phyloP scores from a whole-genome alignment of 106 monocot genomes.

The Dendrobium chrysotoxum region DNA sequence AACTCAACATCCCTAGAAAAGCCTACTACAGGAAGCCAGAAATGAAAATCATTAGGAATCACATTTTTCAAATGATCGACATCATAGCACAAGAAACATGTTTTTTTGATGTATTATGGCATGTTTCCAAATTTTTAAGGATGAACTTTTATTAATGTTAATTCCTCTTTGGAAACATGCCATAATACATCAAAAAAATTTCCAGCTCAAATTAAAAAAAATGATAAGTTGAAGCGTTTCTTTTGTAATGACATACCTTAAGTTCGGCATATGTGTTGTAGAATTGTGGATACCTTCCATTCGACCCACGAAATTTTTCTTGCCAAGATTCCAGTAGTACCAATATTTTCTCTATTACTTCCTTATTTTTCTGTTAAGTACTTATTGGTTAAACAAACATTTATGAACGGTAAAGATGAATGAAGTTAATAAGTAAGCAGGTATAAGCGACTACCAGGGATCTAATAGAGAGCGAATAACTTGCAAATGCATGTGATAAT shows the following conservation, averaged over 20 bases:
- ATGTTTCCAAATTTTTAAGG: no score
- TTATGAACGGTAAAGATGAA: not conserved
- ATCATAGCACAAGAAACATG: not conserved
- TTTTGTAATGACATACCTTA: slow-evolving; percentile 28
- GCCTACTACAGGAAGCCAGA: no score
- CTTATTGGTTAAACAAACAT: not conserved
- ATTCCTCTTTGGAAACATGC: not conserved
- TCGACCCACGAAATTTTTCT: slow-evolving; percentile 78
- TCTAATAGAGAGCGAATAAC: not conserved
- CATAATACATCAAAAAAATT: not conserved
- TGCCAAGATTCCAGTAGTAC: slow-evolving; percentile 75
- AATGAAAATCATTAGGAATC: no score
- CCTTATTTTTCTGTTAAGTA: slow-evolving; percentile 45
- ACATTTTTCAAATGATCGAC: no score
- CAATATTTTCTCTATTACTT: slow-evolving; percentile 64
- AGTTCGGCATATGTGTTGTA: slow-evolving; percentile 58
- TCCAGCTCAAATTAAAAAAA: not conserved
- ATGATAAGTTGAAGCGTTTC: not conserved
- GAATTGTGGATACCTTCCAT: slow-evolving; percentile 69
- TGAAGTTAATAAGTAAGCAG: not conserved
- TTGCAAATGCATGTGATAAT: not conserved
- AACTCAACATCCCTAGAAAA: no score
- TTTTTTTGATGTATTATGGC: no score
- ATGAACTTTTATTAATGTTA: not conserved
- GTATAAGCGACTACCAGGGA: not conserved